Conservation (phyloP, 768 basidiomycete genomes). For the Rhizopogon vesiculosus region DNA sequence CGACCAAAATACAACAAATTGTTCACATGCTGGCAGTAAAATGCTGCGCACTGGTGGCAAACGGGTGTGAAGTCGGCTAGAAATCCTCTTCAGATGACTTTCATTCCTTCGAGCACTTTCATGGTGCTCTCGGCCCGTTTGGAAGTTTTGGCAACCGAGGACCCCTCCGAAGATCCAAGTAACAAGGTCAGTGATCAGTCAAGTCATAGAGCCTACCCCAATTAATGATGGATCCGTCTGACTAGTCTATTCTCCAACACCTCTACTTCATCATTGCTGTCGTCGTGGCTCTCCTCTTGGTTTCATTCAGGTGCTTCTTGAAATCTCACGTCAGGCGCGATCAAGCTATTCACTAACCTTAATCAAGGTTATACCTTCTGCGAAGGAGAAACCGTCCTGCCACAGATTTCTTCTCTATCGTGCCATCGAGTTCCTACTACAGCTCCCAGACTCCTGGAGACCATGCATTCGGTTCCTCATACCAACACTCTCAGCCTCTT, state of each 20-base stretch:
- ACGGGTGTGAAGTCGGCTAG: not conserved
- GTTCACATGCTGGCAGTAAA: not conserved
- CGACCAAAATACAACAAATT: not conserved
- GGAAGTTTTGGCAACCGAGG: not conserved
- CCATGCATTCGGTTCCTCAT: conserved; percentile 4
- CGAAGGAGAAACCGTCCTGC: conserved; percentile 15
- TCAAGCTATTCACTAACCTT: not conserved
- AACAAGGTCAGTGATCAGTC: conserved; percentile 12
- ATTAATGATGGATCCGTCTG: not conserved
- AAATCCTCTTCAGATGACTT: conserved; percentile 4
- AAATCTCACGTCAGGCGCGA: not conserved
- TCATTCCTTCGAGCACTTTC: not conserved
- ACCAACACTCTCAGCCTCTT: conserved; percentile 10
- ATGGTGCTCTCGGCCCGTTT: not conserved
- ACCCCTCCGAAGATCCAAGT: not conserved
- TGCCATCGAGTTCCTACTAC: not conserved
- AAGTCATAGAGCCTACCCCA: not conserved
- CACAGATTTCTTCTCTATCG: conserved; percentile 17
- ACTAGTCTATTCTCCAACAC: conserved; percentile 17
- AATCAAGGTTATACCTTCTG: conserved; percentile 15
- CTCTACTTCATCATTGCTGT: conserved; percentile 19
- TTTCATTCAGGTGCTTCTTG: conserved; percentile 16
- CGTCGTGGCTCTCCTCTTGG: conserved; percentile 8
- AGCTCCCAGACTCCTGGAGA: conserved; percentile 1
- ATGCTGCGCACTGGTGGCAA: not conserved